A percentile compares a stretch with the other conserved stretches of the same genome.
Conservation (phyloP, 257 asterid species). For the Scutellaria minor region DNA sequence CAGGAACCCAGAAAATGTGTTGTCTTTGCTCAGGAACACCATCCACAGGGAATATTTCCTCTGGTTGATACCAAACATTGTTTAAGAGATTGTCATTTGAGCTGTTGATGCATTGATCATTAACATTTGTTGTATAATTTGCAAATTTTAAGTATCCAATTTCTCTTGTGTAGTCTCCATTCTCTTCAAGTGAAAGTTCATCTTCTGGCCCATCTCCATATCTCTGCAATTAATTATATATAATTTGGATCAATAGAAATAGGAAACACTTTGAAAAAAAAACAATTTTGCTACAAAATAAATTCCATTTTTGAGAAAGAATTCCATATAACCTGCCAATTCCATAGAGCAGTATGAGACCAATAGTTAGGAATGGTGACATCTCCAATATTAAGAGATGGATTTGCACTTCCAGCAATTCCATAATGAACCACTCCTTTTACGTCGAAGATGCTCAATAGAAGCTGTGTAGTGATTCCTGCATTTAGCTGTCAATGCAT, state of each 20-base stretch:
- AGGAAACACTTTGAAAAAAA: not conserved
- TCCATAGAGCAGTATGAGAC: slow-evolving; percentile 67
- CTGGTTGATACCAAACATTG: slow-evolving; percentile 62
- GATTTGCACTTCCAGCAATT: slow-evolving; percentile 68
- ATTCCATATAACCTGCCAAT: slow-evolving; percentile 56
- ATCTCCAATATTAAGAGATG: slow-evolving; percentile 59
- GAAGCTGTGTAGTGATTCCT: slow-evolving; percentile 61
- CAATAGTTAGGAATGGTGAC: slow-evolving; percentile 64
- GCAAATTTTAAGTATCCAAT: slow-evolving; percentile 47
- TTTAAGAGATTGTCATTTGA: slow-evolving; percentile 47
- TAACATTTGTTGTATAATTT: slow-evolving; percentile 34
- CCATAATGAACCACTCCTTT: slow-evolving; percentile 74
- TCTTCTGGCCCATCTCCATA: slow-evolving; percentile 57
- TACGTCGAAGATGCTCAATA: slow-evolving; percentile 49
- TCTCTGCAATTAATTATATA: slow-evolving; percentile 43
- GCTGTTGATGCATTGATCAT: not conserved
- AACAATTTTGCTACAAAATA: no score
- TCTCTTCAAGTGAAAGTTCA: slow-evolving; percentile 51
- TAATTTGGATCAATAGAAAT: not conserved
- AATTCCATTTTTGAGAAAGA: no score
- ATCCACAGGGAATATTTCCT: slow-evolving; percentile 59
- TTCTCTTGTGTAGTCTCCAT: slow-evolving; percentile 58
- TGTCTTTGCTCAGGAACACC: slow-evolving; percentile 57
- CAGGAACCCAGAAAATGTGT: slow-evolving; percentile 61
- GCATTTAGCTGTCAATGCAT: slow-evolving; percentile 52